Conservation (phyloP, 2,329 filamentous ascomycete species). For the Bipolaris zeicola region DNA sequence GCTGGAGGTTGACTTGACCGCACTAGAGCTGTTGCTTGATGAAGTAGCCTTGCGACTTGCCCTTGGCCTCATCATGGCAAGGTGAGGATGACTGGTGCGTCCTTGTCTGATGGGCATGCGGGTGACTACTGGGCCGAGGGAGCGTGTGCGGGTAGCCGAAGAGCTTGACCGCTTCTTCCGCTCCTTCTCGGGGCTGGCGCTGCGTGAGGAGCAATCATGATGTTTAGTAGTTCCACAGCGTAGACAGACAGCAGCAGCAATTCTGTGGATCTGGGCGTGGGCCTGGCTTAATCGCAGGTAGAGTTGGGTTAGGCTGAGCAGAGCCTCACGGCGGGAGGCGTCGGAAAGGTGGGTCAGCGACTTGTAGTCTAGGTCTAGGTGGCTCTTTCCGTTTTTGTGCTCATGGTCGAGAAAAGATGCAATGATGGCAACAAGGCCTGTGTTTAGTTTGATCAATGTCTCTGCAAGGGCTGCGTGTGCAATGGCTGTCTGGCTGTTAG, state of each 20-base stretch:
- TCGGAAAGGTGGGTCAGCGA: conserved; percentile 55
- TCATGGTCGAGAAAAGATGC: conserved; percentile 50
- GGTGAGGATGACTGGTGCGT: conserved; percentile 42
- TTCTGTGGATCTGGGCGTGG: conserved; percentile 39
- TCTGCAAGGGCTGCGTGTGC: conserved; percentile 55
- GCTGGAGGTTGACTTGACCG: conserved; percentile 26
- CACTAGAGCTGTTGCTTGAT: conserved; percentile 29
- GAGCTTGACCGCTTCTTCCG: conserved; percentile 29
- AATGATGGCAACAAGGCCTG: conserved; percentile 55
- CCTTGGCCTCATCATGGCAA: conserved; percentile 46
- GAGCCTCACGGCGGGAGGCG: conserved; percentile 51
- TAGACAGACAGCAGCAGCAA: conserved; percentile 23
- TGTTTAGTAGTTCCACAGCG: conserved; percentile 36
- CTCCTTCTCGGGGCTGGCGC: conserved; percentile 27
- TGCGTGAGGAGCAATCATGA: conserved; percentile 26
- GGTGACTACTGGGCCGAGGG: conserved; percentile 35
- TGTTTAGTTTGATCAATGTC: conserved; percentile 54
- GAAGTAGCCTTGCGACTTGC: conserved; percentile 33
- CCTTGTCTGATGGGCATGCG: conserved; percentile 35
- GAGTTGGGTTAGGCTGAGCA: conserved; percentile 50
- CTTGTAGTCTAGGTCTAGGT: conserved; percentile 51
- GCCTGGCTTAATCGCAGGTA: conserved; percentile 48
- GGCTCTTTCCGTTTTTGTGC: conserved; percentile 35
- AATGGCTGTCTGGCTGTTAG: conserved; percentile 41
- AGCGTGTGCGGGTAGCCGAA: conserved; percentile 25